A percentile compares a stretch with the other conserved stretches of the same genome.
These are phyloP conservation scores for Microsporum ferrugineum DNA, from an alignment of 2,329 filamentous ascomycete genomes.

Conservation along the genomic window DNA sequence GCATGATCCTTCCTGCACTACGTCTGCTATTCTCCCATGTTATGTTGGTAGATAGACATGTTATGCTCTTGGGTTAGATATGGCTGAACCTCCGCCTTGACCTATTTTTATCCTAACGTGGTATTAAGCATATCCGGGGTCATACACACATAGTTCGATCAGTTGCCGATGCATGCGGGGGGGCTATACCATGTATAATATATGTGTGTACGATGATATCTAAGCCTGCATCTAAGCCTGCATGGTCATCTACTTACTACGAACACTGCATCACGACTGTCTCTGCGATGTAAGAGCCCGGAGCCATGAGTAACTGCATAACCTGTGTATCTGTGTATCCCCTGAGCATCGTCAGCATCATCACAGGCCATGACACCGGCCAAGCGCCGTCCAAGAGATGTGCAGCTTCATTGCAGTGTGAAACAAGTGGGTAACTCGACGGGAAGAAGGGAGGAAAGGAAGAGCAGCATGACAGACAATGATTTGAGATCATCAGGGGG, in stretches of 20 bases:
- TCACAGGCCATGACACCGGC: neutral
- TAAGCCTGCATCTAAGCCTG: too few relatives aligned
- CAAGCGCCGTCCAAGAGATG: neutral
- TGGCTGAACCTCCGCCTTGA: neutral
- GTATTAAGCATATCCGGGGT: too few relatives aligned
- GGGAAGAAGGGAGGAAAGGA: neutral
- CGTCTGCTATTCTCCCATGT: neutral
- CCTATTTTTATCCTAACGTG: neutral
- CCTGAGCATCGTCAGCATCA: neutral
- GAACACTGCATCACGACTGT: too few relatives aligned
- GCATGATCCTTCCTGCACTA: slow-evolving; percentile 5
- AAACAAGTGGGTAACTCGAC: neutral
- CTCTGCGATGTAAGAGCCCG: too few relatives aligned
- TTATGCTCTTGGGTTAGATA: neutral
- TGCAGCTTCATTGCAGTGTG: neutral
- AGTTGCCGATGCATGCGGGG: too few relatives aligned
- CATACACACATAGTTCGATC: too few relatives aligned
- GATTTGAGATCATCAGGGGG: neutral
- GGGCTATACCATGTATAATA: too few relatives aligned
- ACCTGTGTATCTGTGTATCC: neutral
- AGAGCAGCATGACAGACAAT: neutral
- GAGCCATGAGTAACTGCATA: too few relatives aligned
- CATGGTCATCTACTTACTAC: too few relatives aligned
- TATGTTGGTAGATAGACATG: neutral
- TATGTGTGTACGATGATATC: too few relatives aligned